These are phyloP conservation scores for Termitomyces sp. DNA, from an alignment of 768 basidiomycete genomes.

Conservation along the genomic window DNA sequence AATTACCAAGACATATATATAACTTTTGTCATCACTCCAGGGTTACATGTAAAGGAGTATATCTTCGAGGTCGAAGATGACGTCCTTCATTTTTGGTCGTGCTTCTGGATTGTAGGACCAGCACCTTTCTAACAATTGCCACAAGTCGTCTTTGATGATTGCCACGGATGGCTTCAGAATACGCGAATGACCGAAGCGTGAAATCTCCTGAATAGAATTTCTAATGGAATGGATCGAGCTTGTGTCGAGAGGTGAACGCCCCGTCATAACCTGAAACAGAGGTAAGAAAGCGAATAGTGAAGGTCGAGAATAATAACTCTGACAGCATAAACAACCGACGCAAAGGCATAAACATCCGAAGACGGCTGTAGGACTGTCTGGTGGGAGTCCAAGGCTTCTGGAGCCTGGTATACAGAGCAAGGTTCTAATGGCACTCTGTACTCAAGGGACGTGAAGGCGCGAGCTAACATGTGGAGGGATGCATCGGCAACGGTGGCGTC, in stretches of 20 bases:
- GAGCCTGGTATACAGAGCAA: conserved; percentile 10
- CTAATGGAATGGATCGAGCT: background rate
- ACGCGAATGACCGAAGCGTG: background rate
- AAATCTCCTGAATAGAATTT: background rate
- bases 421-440: background rate
- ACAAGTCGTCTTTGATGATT: background rate
- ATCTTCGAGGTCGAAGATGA: conserved; percentile 4
- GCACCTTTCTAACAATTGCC: conserved; percentile 3
- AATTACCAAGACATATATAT: background rate
- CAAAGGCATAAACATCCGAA: conserved; percentile 13
- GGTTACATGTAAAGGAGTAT: conserved; percentile 6
- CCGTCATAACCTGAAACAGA: conserved; percentile 8
- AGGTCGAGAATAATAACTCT: background rate
- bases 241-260: background rate
- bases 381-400: conserved; percentile 1
- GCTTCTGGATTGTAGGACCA: background rate
- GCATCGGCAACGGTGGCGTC: conserved; percentile 1
- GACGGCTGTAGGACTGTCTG: conserved; percentile 1
- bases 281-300: background rate
- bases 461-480: conserved; percentile 1
- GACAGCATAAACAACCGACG: conserved; percentile 8
- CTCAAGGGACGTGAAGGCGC: background rate
- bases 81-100: conserved; percentile 4
- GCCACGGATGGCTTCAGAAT: background rate
- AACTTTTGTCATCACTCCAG: background rate